Percentiles rank a stretch among this genome's conserved stretches.
These are phyloP conservation scores for Amphirosellinia nigrospora DNA, from an alignment of 495 filamentous ascomycete species.

Conservation along the genomic window DNA sequence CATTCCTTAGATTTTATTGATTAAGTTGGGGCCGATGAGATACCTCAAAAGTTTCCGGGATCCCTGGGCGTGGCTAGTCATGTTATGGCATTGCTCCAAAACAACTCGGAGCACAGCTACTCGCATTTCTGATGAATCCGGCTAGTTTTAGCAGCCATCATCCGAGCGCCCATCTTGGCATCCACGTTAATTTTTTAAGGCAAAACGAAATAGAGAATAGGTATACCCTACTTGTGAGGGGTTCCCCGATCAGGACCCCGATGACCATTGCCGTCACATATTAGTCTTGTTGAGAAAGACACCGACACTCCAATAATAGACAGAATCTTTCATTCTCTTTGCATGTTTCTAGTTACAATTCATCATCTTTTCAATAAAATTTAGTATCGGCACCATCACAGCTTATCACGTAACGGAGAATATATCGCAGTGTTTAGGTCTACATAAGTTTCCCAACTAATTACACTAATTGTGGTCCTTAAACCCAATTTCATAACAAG, in stretches of 20 bases:
- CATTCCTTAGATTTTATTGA: not conserved
- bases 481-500: not conserved
- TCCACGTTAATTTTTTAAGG: slow-evolving; percentile 1
- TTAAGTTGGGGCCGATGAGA: not conserved
- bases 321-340: not conserved
- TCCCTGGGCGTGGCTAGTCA: not conserved
- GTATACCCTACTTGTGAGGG: not conserved
- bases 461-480: not conserved
- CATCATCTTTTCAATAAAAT: not conserved
- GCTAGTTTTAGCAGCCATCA: not conserved
- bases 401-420: not conserved
- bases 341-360: not conserved
- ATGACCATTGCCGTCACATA: not conserved
- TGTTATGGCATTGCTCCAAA: not conserved
- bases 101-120: not conserved
- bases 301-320: not conserved
- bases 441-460: not conserved
- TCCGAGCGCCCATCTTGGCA: slow-evolving; percentile 7
- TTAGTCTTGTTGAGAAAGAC: too few relatives aligned
- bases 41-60: not conserved
- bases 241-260: not conserved
- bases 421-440: not conserved
- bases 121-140: slow-evolving; percentile 4
- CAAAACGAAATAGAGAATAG: not conserved
- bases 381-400: not conserved